A percentile compares a stretch with the other conserved stretches of the same genome.
Conservation (phyloP, 1,284 basidiomycete genomes). For the Cutaneotrichosporon cyanovorans region DNA sequence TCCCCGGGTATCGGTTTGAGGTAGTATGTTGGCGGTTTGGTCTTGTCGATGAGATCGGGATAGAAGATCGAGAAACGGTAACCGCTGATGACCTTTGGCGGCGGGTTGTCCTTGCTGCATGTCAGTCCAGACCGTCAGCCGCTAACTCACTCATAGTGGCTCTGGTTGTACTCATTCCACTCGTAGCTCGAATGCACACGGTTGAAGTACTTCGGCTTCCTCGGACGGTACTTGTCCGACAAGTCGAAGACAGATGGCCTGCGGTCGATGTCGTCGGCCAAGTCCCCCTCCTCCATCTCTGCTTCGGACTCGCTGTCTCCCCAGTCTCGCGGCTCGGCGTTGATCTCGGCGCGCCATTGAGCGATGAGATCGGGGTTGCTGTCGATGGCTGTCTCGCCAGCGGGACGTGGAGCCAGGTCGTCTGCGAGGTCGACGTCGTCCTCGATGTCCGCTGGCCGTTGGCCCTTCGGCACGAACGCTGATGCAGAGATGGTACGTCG, state of each 20-base stretch:
- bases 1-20: slow-evolving; percentile 86
- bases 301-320: slow-evolving; percentile 58
- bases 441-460: background rate
- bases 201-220: slow-evolving; percentile 98
- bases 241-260: slow-evolving; percentile 67
- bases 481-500: slow-evolving; percentile 70
- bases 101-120: slow-evolving; percentile 73
- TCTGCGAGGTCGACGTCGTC: background rate
- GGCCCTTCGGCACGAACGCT: slow-evolving; percentile 62
- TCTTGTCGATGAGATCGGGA: slow-evolving; percentile 63
- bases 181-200: slow-evolving; percentile 99
- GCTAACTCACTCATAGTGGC: slow-evolving; percentile 82
- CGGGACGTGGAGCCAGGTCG: background rate
- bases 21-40: slow-evolving; percentile 89
- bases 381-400: too few species aligned
- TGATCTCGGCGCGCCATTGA: slow-evolving; percentile 60
- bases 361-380: too few species aligned
- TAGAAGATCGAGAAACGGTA: slow-evolving; percentile 69
- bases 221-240: slow-evolving; percentile 98
- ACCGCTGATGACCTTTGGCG: slow-evolving; percentile 94
- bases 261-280: slow-evolving; percentile 60
- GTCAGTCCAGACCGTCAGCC: background rate
- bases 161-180: slow-evolving; percentile 99
- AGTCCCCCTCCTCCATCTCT: slow-evolving; percentile 54
- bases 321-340: slow-evolving; percentile 29